Evolutionary conservation across 495 filamentous ascomycete genomes (phyloP).

Genomic region (Neurospora sp.): DNA sequence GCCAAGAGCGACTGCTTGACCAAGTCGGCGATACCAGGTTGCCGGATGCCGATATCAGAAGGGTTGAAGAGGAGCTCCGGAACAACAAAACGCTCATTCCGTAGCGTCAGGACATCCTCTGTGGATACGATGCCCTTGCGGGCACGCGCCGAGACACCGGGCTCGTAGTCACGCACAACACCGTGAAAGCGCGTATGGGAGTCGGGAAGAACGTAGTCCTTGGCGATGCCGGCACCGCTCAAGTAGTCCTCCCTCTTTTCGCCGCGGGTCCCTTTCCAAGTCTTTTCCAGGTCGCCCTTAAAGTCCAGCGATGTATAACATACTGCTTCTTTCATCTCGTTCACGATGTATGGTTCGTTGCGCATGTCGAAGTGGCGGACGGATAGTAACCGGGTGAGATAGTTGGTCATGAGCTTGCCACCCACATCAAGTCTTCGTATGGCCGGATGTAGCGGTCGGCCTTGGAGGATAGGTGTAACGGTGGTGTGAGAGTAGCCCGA

Average conservation of each 20-base stretch:
- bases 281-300: slow-evolving; percentile 62
- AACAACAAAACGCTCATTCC: slow-evolving; percentile 85
- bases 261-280: slow-evolving; percentile 69
- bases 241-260: slow-evolving; percentile 32
- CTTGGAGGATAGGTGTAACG: slow-evolving; percentile 75
- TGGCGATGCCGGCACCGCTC: slow-evolving; percentile 60
- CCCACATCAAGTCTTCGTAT: slow-evolving; percentile 85
- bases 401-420: slow-evolving; percentile 90
- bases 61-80: slow-evolving; percentile 87
- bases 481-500: slow-evolving; percentile 90
- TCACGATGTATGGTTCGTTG: slow-evolving; percentile 84
- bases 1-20: slow-evolving; percentile 71
- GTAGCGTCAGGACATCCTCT: slow-evolving; percentile 77
- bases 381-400: slow-evolving; percentile 81
- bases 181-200: slow-evolving; percentile 69
- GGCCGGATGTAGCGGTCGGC: slow-evolving; percentile 66
- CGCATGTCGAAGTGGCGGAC: slow-evolving; percentile 89
- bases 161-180: slow-evolving; percentile 65
- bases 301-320: slow-evolving; percentile 81
- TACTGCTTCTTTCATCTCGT: slow-evolving; percentile 85
- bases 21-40: slow-evolving; percentile 70
- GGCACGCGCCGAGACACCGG: slow-evolving; percentile 41
- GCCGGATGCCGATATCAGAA: slow-evolving; percentile 73
- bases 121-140: slow-evolving; percentile 49
- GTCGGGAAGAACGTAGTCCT: slow-evolving; percentile 90